Percentiles rank a stretch among this genome's conserved stretches.
Conservation (phyloP, 2,329 filamentous ascomycete genomes). For the Xylariaceae sp. region DNA sequence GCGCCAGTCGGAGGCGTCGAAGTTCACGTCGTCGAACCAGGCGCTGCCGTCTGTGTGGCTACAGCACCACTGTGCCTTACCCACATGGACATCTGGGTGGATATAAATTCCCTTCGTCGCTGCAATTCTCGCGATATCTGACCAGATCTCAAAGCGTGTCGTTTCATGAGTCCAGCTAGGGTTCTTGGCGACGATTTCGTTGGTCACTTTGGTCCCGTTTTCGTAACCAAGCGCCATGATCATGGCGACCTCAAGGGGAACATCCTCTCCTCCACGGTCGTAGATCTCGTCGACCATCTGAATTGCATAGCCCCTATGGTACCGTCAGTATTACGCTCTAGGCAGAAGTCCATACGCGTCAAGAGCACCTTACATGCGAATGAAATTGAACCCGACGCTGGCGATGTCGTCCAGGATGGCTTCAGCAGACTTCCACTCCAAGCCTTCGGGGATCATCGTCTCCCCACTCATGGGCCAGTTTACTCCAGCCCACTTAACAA, state of each 20-base stretch:
- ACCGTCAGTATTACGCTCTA: constrained; percentile 5
- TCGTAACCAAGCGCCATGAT: constrained; percentile 45
- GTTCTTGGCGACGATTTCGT: constrained; percentile 52
- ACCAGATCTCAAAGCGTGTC: constrained; percentile 49
- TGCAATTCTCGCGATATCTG: constrained; percentile 40
- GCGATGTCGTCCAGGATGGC: constrained; percentile 52
- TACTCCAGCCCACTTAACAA: constrained; percentile 41
- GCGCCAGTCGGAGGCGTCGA: constrained; percentile 56
- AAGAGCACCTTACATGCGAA: constrained; percentile 45
- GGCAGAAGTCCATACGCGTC: neutral
- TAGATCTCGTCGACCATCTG: constrained; percentile 57
- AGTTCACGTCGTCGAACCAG: constrained; percentile 60
- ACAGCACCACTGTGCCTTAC: constrained; percentile 50
- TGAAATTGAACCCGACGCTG: constrained; percentile 57
- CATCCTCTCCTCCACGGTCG: constrained; percentile 43
- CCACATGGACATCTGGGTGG: constrained; percentile 46
- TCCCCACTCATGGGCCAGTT: constrained; percentile 47
- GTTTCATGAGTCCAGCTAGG: constrained; percentile 51
- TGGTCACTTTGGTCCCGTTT: constrained; percentile 51
- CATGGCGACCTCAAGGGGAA: constrained; percentile 43
- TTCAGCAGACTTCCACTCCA: constrained; percentile 55
- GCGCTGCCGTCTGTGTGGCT: constrained; percentile 52
- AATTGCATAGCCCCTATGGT: constrained; percentile 51
- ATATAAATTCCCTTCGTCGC: constrained; percentile 41
- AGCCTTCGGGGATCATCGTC: constrained; percentile 58